phyloP scores from a whole-genome alignment of 225 moss, liverwort and hornwort genomes.

The Straminergon stramineum region DNA sequence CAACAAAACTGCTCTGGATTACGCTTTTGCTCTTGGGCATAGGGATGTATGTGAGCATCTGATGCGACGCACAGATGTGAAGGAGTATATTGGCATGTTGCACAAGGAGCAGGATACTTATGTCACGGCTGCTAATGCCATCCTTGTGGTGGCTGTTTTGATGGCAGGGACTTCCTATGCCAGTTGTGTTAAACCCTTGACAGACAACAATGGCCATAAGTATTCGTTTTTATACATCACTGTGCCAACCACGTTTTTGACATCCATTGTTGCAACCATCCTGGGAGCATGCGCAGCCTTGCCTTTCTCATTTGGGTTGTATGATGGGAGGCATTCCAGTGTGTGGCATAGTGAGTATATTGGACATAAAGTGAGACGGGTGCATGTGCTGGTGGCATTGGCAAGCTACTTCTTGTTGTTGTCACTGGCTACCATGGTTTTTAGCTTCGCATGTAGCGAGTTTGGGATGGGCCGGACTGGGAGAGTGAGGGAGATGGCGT shows the following conservation, averaged over 20 bases:
- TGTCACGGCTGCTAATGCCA: not conserved
- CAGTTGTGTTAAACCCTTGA: not conserved
- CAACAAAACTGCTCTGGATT: not conserved
- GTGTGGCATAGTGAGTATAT: not conserved
- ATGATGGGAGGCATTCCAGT: not conserved
- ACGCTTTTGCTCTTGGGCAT: not conserved
- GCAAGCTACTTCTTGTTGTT: not conserved
- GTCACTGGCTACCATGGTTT: not conserved
- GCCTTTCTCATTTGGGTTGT: not conserved
- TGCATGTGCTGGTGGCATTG: not conserved
- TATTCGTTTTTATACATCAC: rapidly evolving
- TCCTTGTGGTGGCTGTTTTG: not conserved
- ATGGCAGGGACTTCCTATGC: not conserved
- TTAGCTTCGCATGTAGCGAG: not conserved
- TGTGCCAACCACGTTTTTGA: not conserved
- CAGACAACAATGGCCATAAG: rapidly evolving
- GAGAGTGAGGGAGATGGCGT: not conserved
- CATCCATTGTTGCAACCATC: not conserved
- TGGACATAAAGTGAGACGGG: not conserved
- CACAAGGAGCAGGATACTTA: not conserved
- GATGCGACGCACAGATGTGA: not conserved
- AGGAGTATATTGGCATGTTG: not conserved
- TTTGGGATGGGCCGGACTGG: not conserved
- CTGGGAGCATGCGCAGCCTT: not conserved
- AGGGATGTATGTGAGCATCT: not conserved